Base-by-base conservation (phyloP, 257 asterid species). In the Nicotiana tomentosiformis region DNA sequence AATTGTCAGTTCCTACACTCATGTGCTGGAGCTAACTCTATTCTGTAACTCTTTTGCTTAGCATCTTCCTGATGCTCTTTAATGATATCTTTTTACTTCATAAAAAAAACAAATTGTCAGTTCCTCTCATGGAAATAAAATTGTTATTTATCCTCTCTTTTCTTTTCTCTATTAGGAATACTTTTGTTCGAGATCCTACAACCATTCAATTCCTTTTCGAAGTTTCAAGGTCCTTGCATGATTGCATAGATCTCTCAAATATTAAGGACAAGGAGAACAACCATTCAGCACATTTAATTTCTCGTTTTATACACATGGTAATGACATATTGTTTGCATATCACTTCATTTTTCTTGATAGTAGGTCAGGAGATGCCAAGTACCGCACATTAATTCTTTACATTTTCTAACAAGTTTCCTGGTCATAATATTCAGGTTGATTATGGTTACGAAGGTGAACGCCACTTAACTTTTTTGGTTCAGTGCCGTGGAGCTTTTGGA, bases 401-500 rank as follows among this genome's bases (percentile, higher is more conserved):
- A 49, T 79, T 10, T 79, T 61, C 39, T 60, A 79, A 79, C 26
- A 26, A 60, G 43, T 46, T 35, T 60, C 82, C 18, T 61, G 39
- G 62, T 79, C 70, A 39, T 79, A 65, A 77, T 82, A 83, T 18
- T 86, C 88, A 95, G 98, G 97, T 93, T 86, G 97, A 93, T 84
- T 89, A 88, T 82, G 98, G 92, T 76, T 84, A 79, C 15, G 90
- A 95, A 70, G 70, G 89, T 39, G 92, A 92, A 86, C 89, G 84
- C 83, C 92, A 92, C 83, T 92, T 95, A 82, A 88, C 91, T 77
- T 95, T 95, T 86, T 91, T 95, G 78, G 88, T 89, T 85, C 93
- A 90, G 82, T 93, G 96, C 70, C 98, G 98, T 43, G 96, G 95
- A 89, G 93, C 94, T 88, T 93, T 95, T 92, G 87, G 92, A 62